Conservation (phyloP, 139 green algal species). For the Chlorella sorokiniana region DNA sequence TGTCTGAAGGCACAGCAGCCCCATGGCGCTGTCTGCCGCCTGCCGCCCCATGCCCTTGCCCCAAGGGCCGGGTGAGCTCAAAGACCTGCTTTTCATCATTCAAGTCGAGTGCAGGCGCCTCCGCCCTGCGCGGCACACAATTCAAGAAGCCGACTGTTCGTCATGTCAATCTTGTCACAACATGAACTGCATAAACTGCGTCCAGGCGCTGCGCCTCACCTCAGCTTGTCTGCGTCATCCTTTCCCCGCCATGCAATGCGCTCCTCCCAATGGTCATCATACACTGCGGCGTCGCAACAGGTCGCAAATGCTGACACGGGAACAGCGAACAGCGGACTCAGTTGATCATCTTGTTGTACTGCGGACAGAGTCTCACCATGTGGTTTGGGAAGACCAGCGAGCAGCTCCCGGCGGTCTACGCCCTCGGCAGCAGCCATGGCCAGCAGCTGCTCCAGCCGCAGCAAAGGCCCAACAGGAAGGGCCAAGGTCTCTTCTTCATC, state of each 20-base stretch:
- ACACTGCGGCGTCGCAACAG: neutral
- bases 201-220: neutral
- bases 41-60: neutral
- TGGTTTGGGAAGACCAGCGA: neutral
- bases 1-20: neutral
- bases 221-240: neutral
- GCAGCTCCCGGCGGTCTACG: neutral
- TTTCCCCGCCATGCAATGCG: constrained; percentile 18
- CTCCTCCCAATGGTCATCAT: constrained; percentile 18
- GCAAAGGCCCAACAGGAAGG: neutral
- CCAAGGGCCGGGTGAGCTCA: constrained; percentile 13
- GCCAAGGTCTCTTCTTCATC: constrained; percentile 14
- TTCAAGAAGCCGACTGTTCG: neutral
- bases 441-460: constrained; percentile 13
- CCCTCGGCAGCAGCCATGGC: neutral
- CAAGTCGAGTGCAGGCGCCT: constrained; percentile 14
- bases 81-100: constrained; percentile 44
- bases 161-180: neutral
- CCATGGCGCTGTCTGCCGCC: neutral
- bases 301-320: neutral
- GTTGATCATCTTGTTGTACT: too few relatives aligned
- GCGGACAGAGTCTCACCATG: too few relatives aligned
- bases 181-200: neutral
- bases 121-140: neutral
- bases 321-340: too few relatives aligned